Conservation (phyloP, 73 alveolate species). For the Uronychia binucleata region DNA sequence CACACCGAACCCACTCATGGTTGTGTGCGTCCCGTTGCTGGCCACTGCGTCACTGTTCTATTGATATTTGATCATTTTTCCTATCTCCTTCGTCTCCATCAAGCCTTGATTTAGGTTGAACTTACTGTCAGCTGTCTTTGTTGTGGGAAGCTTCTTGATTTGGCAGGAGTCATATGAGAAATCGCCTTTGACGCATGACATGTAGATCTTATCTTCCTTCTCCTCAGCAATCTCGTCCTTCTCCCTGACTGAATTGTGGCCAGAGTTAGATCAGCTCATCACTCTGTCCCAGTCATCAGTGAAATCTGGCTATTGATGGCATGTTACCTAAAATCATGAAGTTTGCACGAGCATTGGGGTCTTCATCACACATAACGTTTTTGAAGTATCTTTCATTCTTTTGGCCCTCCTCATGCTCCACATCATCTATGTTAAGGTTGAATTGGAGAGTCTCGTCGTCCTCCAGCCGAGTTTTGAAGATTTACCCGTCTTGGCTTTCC, state of each 20-base stretch:
- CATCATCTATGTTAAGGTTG: background rate
- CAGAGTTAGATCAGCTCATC: background rate
- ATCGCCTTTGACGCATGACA: background rate
- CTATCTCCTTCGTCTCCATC: background rate
- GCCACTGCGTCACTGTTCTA: background rate
- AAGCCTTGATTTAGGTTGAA: background rate
- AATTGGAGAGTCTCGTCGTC: background rate
- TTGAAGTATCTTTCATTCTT: background rate
- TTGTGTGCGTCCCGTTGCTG: background rate
- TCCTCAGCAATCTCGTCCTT: background rate
- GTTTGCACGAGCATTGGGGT: too few relatives aligned
- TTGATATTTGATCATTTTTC: background rate
- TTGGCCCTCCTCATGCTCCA: background rate
- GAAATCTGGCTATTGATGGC: background rate
- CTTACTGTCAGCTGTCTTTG: background rate
- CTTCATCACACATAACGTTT: background rate
- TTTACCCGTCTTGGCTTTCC: too few relatives aligned
- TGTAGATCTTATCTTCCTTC: too few relatives aligned
- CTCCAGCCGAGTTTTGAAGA: too few relatives aligned
- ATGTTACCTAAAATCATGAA: background rate
- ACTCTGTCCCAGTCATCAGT: background rate
- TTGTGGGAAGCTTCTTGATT: background rate
- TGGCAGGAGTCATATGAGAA: background rate
- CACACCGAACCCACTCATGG: background rate
- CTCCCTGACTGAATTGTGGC: background rate